Conservation (phyloP, 257 asterid genomes). For the Nicotiana sylvestris region DNA sequence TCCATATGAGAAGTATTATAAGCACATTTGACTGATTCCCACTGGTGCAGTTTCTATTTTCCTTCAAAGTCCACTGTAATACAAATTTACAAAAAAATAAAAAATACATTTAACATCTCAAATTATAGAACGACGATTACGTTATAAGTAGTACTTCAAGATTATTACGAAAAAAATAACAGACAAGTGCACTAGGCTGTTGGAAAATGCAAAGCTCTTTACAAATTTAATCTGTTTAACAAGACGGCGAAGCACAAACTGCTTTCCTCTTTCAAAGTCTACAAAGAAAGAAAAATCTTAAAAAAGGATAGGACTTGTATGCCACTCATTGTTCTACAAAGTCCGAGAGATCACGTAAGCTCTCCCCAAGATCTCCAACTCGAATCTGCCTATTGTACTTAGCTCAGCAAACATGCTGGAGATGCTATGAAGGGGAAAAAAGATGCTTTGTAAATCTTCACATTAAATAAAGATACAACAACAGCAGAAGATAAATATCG, state of each 20-base stretch:
- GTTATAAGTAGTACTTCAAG: background rate
- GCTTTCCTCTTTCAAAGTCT: background rate
- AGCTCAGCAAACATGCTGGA: background rate
- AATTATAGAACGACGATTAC: background rate
- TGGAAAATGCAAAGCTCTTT: background rate
- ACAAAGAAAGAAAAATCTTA: background rate
- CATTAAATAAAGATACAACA: conserved; percentile 4
- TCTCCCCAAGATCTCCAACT: background rate
- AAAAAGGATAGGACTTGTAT: background rate
- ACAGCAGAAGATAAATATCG: background rate
- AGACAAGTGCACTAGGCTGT: background rate
- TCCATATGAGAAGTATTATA: too few species aligned
- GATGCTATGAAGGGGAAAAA: background rate
- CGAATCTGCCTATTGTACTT: background rate
- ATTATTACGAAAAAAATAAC: background rate
- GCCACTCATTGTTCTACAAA: background rate
- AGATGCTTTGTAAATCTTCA: background rate
- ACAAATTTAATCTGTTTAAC: background rate
- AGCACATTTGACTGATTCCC: background rate
- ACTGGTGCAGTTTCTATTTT: background rate
- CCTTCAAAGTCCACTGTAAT: background rate
- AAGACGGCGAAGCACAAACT: background rate
- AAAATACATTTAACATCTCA: background rate
- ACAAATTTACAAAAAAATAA: background rate
- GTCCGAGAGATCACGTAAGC: background rate